Conservation (phyloP, 805 yeast genomes). For the Wickerhamiella galacta region DNA sequence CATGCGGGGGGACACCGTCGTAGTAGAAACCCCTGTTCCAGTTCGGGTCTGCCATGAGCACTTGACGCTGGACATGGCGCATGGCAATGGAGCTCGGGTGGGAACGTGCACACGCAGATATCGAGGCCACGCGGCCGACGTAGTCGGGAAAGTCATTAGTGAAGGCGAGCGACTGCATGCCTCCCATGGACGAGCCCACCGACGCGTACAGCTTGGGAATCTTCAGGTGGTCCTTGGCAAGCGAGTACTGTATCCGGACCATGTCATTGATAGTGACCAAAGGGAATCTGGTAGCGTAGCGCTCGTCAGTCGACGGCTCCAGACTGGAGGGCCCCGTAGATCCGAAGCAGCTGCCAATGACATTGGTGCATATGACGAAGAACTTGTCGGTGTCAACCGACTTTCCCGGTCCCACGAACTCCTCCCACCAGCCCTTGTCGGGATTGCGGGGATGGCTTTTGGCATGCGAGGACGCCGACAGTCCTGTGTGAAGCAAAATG, state of each 20-base stretch:
- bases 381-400: slow-evolving; percentile 67
- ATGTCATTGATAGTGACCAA: slow-evolving; percentile 73
- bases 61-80: slow-evolving; percentile 86
- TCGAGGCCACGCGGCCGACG: slow-evolving; percentile 59
- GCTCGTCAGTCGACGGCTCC: slow-evolving; percentile 48
- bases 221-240: slow-evolving; percentile 45
- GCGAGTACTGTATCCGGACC: slow-evolving; percentile 72
- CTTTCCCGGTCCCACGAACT: slow-evolving; percentile 68
- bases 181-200: slow-evolving; percentile 93
- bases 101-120: slow-evolving; percentile 84
- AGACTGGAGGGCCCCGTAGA: slow-evolving; percentile 80
- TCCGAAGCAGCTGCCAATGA: slow-evolving; percentile 88
- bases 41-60: slow-evolving; percentile 82
- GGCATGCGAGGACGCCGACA: slow-evolving; percentile 89
- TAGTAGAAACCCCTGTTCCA: slow-evolving; percentile 88
- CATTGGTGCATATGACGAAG: slow-evolving; percentile 79
- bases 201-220: slow-evolving; percentile 54
- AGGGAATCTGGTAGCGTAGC: slow-evolving; percentile 80
- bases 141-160: slow-evolving; percentile 68
- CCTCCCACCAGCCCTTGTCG: slow-evolving; percentile 90
- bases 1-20: slow-evolving; percentile 68
- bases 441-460: slow-evolving; percentile 55
- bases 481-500: slow-evolving; percentile 71
- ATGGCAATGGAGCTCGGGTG: slow-evolving; percentile 90
- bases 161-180: slow-evolving; percentile 89